Percentiles rank a stretch among this genome's conserved stretches.
These are phyloP conservation scores for Petunia hybrid DNA, from an alignment of 305 asterid genomes.

Conservation along the genomic window DNA sequence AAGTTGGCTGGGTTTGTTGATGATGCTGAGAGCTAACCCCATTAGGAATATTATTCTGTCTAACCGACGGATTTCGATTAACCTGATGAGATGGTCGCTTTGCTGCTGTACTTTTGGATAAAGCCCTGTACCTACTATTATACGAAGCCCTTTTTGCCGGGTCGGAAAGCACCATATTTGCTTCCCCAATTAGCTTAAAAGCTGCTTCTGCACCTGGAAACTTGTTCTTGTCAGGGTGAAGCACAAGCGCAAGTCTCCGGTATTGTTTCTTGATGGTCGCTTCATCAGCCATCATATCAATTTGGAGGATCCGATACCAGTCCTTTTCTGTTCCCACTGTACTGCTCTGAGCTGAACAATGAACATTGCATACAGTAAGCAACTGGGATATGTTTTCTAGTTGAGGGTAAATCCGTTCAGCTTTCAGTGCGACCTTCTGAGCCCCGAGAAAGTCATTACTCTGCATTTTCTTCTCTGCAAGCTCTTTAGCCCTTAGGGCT, in stretches of 20 bases:
- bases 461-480: constrained; percentile 81
- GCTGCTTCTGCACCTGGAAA: constrained; percentile 95
- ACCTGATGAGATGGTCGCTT: constrained; percentile 48
- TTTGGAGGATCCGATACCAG: constrained; percentile 85
- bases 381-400: constrained; percentile 77
- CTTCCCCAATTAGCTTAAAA: constrained; percentile 85
- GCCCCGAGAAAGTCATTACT: constrained; percentile 80
- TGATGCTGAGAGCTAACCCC: constrained; percentile 44
- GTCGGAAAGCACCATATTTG: constrained; percentile 74
- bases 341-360: constrained; percentile 71
- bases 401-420: constrained; percentile 71
- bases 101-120: constrained; percentile 46
- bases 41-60: constrained; percentile 45
- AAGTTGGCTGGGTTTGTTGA: constrained; percentile 46
- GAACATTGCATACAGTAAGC: constrained; percentile 76
- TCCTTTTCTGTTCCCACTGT: constrained; percentile 72
- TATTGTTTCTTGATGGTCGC: constrained; percentile 72
- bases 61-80: constrained; percentile 40
- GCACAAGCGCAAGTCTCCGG: constrained; percentile 78
- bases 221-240: constrained; percentile 94
- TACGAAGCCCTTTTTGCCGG: constrained; percentile 57
- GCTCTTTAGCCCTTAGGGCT: constrained; percentile 80
- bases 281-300: constrained; percentile 69
- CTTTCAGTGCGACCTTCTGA: constrained; percentile 68
- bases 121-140: constrained; percentile 56